Percentiles rank a stretch among this genome's conserved stretches.
Conservation (phyloP, 345 rosid species). For the Eucalyptus brandiana region DNA sequence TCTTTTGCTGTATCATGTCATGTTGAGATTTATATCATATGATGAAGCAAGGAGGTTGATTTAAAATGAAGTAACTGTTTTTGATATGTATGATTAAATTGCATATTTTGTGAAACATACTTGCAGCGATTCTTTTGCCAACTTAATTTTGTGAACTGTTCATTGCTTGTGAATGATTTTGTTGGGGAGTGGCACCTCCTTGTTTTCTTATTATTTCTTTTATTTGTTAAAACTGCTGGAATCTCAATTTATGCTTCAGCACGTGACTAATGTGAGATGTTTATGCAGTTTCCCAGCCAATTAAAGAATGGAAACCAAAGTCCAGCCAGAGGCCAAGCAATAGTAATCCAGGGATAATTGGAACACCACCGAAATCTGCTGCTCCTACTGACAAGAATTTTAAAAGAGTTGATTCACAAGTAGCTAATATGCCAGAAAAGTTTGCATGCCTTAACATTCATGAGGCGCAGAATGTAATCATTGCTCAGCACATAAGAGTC, state of each 20-base stretch:
- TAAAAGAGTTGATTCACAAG: slow-evolving; percentile 34
- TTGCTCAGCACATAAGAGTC: slow-evolving; percentile 77
- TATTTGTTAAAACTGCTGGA: neutral
- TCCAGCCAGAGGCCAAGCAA: slow-evolving; percentile 40
- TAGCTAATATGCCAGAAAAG: slow-evolving; percentile 39
- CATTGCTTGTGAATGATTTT: neutral
- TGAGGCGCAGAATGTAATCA: slow-evolving; percentile 69
- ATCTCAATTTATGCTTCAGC: neutral
- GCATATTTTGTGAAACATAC: neutral
- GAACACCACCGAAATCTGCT: slow-evolving; percentile 43
- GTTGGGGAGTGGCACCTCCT: neutral
- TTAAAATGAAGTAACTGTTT: neutral
- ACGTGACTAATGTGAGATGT: neutral
- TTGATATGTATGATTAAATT: neutral
- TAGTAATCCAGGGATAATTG: slow-evolving; percentile 48
- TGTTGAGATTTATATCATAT: neutral
- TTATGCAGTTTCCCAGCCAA: slow-evolving; percentile 47
- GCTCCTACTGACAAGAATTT: slow-evolving; percentile 24
- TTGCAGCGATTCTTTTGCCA: neutral
- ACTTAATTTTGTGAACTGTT: neutral
- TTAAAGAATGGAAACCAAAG: slow-evolving; percentile 90
- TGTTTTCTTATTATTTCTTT: neutral
- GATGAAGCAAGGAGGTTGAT: neutral
- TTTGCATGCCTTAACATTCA: slow-evolving; percentile 21
- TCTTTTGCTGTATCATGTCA: neutral